Base-by-base conservation (phyloP, 2,329 filamentous ascomycete genomes). In the Diaporthe citri region DNA sequence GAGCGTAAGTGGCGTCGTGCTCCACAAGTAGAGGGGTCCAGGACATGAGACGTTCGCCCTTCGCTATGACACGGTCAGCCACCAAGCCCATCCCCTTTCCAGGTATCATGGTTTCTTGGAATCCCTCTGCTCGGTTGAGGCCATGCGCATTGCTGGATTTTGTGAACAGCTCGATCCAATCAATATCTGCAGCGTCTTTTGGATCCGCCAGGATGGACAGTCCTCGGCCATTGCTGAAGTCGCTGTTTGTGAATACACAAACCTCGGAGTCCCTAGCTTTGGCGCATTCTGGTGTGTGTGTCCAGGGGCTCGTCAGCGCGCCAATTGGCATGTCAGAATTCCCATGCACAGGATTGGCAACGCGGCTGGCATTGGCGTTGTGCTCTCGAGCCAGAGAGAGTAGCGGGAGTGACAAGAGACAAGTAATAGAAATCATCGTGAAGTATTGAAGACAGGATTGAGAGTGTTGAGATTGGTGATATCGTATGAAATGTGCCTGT, bases 1-100 rank as follows among this genome's bases (percentile, higher is more conserved):
- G n/a, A 43, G n/a, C 13, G 59, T 43, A 62, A 28, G 36, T 15
- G 36, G 7, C 31, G 59, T 62, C 59, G 15, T 62, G 59, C 36
- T 62, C 59, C n/a, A 62, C 59, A 12, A 62, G 15, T 17, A 43
- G 13, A 62, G 59, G 59, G n/a, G n/a, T 43, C 59, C 17, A 62
- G 59, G 36, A 62, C 59, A 62, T 62, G 59, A 62, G n/a, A 62
- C 22, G 25, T 28, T 62, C 59, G 59, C 59, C 59, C 36, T 62
- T 62, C 36, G n/a, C 39, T 31, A 62, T 28, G 39, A 10, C 15
- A 41, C 59, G 59, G 59, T 62, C 59, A 28, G 59, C 39, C 39
- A 62, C 59, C 39, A 62, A 12, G 59, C 59, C 59, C 59, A 62
- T 43, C n/a, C 59, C 59, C 59, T 62, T 62, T 41, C 59, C 59